These are phyloP conservation scores for Xylaria flabelliformis DNA, from an alignment of 495 filamentous ascomycete species.

Conservation along the genomic window DNA sequence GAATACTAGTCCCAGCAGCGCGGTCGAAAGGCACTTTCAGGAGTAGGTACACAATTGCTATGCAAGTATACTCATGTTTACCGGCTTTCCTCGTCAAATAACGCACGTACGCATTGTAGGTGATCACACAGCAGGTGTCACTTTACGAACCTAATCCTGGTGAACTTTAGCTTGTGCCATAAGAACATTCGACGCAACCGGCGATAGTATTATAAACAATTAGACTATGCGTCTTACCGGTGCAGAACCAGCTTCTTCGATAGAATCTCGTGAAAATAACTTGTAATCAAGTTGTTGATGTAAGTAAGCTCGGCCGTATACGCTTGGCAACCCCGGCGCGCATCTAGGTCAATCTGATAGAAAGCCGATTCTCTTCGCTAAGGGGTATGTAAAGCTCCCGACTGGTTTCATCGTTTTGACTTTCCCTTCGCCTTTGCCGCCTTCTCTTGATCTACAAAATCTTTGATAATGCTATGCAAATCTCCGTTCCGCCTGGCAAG, in stretches of 20 bases:
- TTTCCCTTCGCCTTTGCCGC: slow-evolving; percentile 47
- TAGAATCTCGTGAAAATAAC: background rate
- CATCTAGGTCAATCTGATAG: background rate
- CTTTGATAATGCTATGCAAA: slow-evolving; percentile 72
- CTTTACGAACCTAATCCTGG: background rate
- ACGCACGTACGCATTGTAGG: background rate
- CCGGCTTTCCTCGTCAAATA: background rate
- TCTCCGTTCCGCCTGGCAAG: slow-evolving; percentile 86
- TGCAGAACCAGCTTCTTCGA: background rate
- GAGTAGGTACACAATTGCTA: too few species aligned
- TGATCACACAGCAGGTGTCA: background rate
- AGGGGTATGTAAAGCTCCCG: background rate
- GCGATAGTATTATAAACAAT: background rate
- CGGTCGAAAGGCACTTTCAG: too few species aligned
- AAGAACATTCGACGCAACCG: background rate
- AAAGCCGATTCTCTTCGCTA: background rate
- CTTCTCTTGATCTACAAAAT: slow-evolving; percentile 67
- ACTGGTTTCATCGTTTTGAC: slow-evolving; percentile 39
- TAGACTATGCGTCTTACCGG: background rate
- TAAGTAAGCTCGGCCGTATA: background rate
- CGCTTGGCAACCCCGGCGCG: background rate
- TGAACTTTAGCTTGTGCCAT: background rate
- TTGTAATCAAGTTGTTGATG: background rate
- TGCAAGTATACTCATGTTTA: too few species aligned
- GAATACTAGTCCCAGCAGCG: too few species aligned